phyloP scores from a whole-genome alignment of 1,284 basidiomycete genomes.

The Rhodotorula sp. region DNA sequence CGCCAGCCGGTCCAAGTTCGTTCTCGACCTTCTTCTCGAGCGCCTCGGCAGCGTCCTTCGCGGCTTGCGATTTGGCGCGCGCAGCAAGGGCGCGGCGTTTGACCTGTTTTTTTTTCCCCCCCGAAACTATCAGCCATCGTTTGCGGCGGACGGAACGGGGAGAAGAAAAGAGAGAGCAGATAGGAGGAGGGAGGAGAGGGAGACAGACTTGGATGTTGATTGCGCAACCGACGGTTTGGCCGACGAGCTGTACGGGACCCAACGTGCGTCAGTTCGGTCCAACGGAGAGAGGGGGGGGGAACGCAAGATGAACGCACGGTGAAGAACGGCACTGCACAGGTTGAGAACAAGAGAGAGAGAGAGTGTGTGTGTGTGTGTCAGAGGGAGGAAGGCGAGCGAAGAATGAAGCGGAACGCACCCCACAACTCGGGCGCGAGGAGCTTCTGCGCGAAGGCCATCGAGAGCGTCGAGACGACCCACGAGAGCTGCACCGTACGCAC shows the following conservation, averaged over 20 bases:
- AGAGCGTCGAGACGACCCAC: constrained; percentile 70
- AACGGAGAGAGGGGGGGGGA: no score
- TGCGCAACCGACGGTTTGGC: constrained; percentile 35
- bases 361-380: no score
- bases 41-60: constrained; percentile 36
- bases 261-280: not conserved
- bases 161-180: no score
- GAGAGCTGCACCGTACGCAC: constrained; percentile 53
- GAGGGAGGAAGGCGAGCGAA: no score
- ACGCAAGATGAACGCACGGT: not conserved
- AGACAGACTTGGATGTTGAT: constrained; percentile 37
- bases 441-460: constrained; percentile 68
- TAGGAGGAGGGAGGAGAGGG: no score
- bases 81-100: constrained; percentile 42
- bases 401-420: constrained; percentile 2
- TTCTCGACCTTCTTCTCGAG: constrained; percentile 18
- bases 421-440: constrained; percentile 63
- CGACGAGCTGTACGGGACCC: constrained; percentile 24
- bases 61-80: constrained; percentile 38
- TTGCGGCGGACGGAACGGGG: not conserved
- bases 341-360: not conserved
- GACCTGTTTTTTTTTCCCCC: constrained; percentile 22
- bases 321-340: constrained; percentile 42
- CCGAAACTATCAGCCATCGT: no score
- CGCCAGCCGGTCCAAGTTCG: constrained; percentile 7